Evolutionary conservation across 2,329 filamentous ascomycete genomes (phyloP).

Genomic region (Arachnomyces sp.): DNA sequence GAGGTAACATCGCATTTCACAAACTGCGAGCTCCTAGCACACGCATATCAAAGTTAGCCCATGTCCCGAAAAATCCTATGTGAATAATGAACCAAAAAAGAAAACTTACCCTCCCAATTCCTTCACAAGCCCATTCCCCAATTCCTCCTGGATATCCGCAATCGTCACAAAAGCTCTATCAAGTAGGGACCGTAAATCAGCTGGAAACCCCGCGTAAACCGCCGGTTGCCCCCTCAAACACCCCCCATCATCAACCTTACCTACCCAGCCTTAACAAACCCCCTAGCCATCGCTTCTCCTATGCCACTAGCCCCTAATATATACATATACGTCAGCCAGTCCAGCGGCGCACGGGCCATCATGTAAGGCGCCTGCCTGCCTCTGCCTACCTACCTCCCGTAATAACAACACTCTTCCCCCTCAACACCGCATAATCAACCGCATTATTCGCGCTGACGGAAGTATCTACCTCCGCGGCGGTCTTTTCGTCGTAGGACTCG

Average conservation of each 20-base stretch:
- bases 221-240: too few relatives aligned
- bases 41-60: not conserved
- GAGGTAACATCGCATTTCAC: constrained; percentile 22
- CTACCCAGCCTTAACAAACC: constrained; percentile 8
- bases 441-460: not conserved
- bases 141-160: constrained; percentile 9
- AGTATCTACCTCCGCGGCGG: too few relatives aligned
- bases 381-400: constrained; percentile 8
- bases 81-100: not conserved
- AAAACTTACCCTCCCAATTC: constrained; percentile 7
- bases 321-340: too few relatives aligned
- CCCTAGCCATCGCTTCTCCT: constrained; percentile 7
- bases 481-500: too few relatives aligned
- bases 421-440: constrained; percentile 4
- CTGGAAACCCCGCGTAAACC: too few relatives aligned
- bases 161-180: constrained; percentile 11
- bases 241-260: not conserved
- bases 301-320: constrained; percentile 8
- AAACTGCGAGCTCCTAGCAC: constrained; percentile 18
- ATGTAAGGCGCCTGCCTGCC: not conserved
- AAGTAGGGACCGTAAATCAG: too few relatives aligned
- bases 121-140: constrained; percentile 2
- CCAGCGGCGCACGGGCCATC: not conserved
- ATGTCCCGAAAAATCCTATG: too few relatives aligned
- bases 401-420: constrained; percentile 9